A percentile compares a stretch with the other conserved stretches of the same genome.
Evolutionary conservation across 805 yeast genomes (phyloP).

Genomic region (Candida namnaoensis): DNA sequence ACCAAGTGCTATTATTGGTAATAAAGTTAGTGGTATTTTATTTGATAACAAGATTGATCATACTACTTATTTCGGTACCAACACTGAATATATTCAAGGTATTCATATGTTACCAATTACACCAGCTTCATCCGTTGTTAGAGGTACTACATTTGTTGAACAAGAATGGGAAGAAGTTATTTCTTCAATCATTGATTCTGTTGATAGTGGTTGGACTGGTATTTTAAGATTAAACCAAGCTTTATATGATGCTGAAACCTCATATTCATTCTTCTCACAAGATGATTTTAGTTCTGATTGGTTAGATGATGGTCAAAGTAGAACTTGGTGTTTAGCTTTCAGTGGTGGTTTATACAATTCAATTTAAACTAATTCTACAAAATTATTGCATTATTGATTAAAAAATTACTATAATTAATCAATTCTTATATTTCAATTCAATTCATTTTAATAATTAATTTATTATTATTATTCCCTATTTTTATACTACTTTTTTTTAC

Average conservation of each 20-base stretch:
- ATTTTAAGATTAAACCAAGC: constrained; percentile 31
- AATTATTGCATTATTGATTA: too few relatives aligned
- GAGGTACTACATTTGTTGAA: constrained; percentile 40
- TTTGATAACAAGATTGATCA: constrained; percentile 69
- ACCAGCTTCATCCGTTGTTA: constrained; percentile 47
- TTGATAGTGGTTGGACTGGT: constrained; percentile 62
- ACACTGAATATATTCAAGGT: constrained; percentile 61
- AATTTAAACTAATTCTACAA: background rate
- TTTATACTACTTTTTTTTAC: too few relatives aligned
- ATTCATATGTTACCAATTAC: constrained; percentile 73
- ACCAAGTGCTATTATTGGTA: constrained; percentile 42
- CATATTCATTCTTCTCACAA: constrained; percentile 34
- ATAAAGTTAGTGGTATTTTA: constrained; percentile 60
- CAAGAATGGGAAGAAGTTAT: constrained; percentile 55
- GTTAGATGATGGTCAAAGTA: constrained; percentile 55
- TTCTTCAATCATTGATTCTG: constrained; percentile 25
- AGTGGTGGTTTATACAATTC: constrained; percentile 36
- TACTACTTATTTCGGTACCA: constrained; percentile 61
- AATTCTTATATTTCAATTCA: too few relatives aligned
- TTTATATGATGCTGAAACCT: constrained; percentile 28
- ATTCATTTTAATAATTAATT: too few relatives aligned
- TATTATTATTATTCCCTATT: too few relatives aligned
- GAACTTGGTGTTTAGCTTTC: constrained; percentile 54
- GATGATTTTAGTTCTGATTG: constrained; percentile 23
- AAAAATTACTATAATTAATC: too few relatives aligned